These are phyloP conservation scores for Pulveroboletus sp. DNA, from an alignment of 768 basidiomycete species.

Conservation along the genomic window DNA sequence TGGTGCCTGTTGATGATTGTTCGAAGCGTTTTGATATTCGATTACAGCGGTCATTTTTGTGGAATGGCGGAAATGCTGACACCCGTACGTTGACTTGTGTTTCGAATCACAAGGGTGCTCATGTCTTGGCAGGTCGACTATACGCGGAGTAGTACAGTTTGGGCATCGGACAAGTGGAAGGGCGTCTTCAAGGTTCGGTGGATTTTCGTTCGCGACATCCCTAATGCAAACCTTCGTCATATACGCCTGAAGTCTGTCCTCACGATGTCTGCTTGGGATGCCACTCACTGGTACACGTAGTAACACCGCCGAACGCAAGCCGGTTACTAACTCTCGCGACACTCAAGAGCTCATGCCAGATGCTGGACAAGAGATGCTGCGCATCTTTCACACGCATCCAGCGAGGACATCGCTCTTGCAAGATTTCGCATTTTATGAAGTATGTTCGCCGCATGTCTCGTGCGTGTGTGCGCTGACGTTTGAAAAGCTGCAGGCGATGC, in stretches of 20 bases:
- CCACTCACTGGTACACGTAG: slow-evolving; percentile 37
- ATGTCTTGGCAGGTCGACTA: slow-evolving; percentile 68
- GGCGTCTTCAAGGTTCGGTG: slow-evolving; percentile 98
- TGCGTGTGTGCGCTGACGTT: slow-evolving; percentile 5
- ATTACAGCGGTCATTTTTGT: slow-evolving; percentile 85
- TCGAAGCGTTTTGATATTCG: slow-evolving; percentile 8
- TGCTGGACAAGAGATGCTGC: slow-evolving; percentile 93
- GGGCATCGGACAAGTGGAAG: slow-evolving; percentile 99
- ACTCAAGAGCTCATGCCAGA: slow-evolving; percentile 96
- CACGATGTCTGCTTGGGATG: slow-evolving; percentile 1
- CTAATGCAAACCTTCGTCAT: slow-evolving; percentile 83
- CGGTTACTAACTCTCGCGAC: slow-evolving; percentile 96
- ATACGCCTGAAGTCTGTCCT: slow-evolving; percentile 70
- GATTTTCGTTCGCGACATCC: slow-evolving; percentile 96
- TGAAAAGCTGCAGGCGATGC: slow-evolving; percentile 75
- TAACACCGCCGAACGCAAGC: slow-evolving; percentile 97
- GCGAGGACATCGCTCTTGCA: slow-evolving; percentile 90
- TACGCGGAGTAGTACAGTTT: slow-evolving; percentile 89
- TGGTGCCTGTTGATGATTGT: slow-evolving; percentile 1
- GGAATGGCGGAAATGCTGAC: slow-evolving; percentile 99
- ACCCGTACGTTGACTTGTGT: slow-evolving; percentile 47
- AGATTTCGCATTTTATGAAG: slow-evolving; percentile 91
- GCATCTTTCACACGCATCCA: slow-evolving; percentile 91
- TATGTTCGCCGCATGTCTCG: slow-evolving; percentile 28
- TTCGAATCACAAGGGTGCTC: neutral